Percentiles rank a stretch among this genome's conserved stretches.
These are phyloP conservation scores for Vaccinium corymbosum DNA, from an alignment of 148 eudicot species.

Conservation along the genomic window DNA sequence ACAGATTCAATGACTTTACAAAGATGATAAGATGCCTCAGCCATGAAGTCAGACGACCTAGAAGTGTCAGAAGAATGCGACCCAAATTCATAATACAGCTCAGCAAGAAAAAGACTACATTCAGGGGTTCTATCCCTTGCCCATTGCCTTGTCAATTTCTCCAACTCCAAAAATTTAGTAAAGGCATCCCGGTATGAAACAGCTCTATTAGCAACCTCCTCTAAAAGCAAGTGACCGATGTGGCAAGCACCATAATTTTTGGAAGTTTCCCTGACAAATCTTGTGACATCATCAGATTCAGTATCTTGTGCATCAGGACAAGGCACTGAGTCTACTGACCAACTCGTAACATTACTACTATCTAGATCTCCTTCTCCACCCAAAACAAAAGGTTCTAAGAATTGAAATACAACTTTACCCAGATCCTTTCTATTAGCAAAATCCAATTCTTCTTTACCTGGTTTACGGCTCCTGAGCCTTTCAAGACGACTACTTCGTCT, in stretches of 20 bases:
- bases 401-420: conserved; percentile 59
- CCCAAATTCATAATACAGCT: conserved; percentile 79
- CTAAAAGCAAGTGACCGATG: conserved; percentile 74
- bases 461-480: conserved; percentile 80
- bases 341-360: conserved; percentile 32
- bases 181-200: conserved; percentile 50
- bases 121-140: conserved; percentile 68
- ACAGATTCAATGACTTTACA: conserved; percentile 78
- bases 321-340: conserved; percentile 16
- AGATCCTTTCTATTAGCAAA: conserved; percentile 59
- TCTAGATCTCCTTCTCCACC: conserved; percentile 37
- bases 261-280: conserved; percentile 50
- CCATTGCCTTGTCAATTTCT: conserved; percentile 76
- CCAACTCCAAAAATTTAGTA: conserved; percentile 67
- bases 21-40: conserved; percentile 74
- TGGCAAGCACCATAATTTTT: conserved; percentile 78
- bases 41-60: conserved; percentile 44
- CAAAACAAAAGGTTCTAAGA: conserved; percentile 59
- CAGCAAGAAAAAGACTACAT: conserved; percentile 89
- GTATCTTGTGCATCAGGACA: conserved; percentile 24
- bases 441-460: conserved; percentile 82
- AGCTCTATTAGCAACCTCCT: conserved; percentile 61
- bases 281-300: conserved; percentile 50
- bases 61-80: conserved; percentile 51
- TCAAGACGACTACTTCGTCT: conserved; percentile 87